Conservation (phyloP, 306 rosid genomes). For the Morella rubra region DNA sequence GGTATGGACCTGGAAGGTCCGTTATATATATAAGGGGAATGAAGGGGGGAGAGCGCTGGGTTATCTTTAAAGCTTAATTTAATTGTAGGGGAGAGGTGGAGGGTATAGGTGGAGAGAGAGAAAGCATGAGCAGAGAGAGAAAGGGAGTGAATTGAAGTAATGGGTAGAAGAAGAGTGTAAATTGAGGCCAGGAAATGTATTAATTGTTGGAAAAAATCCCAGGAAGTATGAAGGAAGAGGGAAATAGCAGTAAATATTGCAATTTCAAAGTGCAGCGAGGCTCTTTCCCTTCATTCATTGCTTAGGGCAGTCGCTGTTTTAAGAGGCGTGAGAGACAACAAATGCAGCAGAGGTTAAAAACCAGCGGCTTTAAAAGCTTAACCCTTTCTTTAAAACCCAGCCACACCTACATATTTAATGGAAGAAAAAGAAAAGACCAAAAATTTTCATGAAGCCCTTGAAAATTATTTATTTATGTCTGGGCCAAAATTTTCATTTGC, state of each 20-base stretch:
- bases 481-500: neutral
- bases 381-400: slow-evolving; percentile 32
- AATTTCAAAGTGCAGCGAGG: slow-evolving; percentile 51
- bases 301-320: slow-evolving; percentile 63
- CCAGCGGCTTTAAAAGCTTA: slow-evolving; percentile 56
- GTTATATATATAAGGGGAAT: slow-evolving; percentile 57
- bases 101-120: slow-evolving; percentile 40
- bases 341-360: slow-evolving; percentile 21
- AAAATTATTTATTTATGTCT: slow-evolving; percentile 15
- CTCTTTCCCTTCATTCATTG: slow-evolving; percentile 70
- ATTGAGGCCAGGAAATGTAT: slow-evolving; percentile 81
- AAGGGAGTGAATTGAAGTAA: slow-evolving; percentile 50
- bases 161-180: slow-evolving; percentile 81
- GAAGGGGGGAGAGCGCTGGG: slow-evolving; percentile 46
- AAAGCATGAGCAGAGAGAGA: slow-evolving; percentile 45
- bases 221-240: slow-evolving; percentile 65
- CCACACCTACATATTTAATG: slow-evolving; percentile 37
- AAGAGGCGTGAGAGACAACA: slow-evolving; percentile 29
- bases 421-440: slow-evolving; percentile 1
- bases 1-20: slow-evolving; percentile 40
- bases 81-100: slow-evolving; percentile 65
- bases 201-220: slow-evolving; percentile 69
- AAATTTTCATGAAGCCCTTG: slow-evolving; percentile 9
- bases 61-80: slow-evolving; percentile 57
- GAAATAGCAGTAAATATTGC: slow-evolving; percentile 76